Evolutionary conservation across 805 yeast species (phyloP), one percentile per base, ranked within the genome.

Genomic region (Kuraishia capsulata): DNA sequence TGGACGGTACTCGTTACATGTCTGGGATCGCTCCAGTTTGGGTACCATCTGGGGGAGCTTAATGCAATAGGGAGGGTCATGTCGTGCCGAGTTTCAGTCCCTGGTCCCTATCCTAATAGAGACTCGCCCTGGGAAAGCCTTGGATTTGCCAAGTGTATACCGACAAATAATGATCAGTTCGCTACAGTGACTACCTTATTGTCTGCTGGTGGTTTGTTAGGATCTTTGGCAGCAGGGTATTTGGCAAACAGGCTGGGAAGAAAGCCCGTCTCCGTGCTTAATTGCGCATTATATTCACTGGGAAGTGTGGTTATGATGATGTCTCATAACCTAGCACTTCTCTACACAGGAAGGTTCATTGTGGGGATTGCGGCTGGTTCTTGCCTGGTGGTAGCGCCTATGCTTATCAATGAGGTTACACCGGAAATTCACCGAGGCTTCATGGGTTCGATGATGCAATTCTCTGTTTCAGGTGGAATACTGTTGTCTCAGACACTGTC

Each of bases 1-100:
- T 17, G 23, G 23, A 35, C 19, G 24, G 23, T 36, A 29, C 17
- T 29, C 14, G 74, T 81, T 4, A 71, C 77, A 14, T 80, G 88
- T 46, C 53, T 84, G 20, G 90, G 89, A 2, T 73, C 89, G 2
- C 65, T 85, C 16, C 96, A 86, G 57, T 87, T 78, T 54, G 96
- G 96, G 3, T 84, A 83, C 56, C 95, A 87, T 56, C 74, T 87
- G 76, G 81, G 92, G 2, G 95, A 84, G 54, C 67, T 87, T 53
- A 87, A 87, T 58, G 88, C 94, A 8, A 92, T 95, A 0, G 81
- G 80, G 41, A 69, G 71, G 11, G 73, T 73, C 23, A 63, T 85
- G 35, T 71, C 83, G 6, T 86, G 95, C 52, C 58, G 55, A 39
- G 45, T 20, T 37, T 51, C 28, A 1, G 28, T 42, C 11, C 30